Conservation (phyloP, 306 rosid species). For the Comarum palustre region DNA sequence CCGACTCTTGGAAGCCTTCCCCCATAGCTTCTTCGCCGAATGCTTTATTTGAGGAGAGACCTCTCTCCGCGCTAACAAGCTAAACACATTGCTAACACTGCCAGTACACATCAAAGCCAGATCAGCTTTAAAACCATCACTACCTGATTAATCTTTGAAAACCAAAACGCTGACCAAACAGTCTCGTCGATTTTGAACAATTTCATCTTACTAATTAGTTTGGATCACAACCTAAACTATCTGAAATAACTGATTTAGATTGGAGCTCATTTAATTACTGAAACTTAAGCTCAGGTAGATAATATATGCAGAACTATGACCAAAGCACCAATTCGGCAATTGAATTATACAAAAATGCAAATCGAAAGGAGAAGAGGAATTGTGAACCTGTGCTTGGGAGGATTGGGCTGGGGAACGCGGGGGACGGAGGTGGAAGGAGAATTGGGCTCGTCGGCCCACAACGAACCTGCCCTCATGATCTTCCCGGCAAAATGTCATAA, state of each 20-base stretch:
- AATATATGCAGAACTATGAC: not conserved
- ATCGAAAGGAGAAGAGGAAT: not conserved
- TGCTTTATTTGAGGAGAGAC: constrained; percentile 40
- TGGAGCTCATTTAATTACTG: not conserved
- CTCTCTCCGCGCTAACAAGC: constrained; percentile 49
- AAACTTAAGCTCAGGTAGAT: not conserved
- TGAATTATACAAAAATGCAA: not conserved
- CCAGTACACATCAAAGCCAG: constrained; percentile 12
- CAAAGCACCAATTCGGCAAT: not conserved
- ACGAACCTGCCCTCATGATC: constrained; percentile 42
- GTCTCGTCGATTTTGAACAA: constrained; percentile 7
- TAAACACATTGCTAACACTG: constrained; percentile 47
- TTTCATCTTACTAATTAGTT: not conserved
- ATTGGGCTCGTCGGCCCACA: constrained; percentile 37
- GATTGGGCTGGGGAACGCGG: constrained; percentile 15
- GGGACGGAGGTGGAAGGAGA: constrained; percentile 37
- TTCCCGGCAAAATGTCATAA: constrained; percentile 35
- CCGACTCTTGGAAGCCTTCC: constrained; percentile 27
- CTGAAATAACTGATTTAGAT: not conserved
- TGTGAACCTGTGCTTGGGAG: constrained; percentile 30
- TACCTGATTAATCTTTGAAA: not conserved
- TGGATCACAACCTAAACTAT: not conserved
- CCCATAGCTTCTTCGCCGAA: constrained; percentile 35
- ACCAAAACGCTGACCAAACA: not conserved
- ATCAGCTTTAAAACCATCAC: constrained; percentile 9